Conservation (phyloP, 768 basidiomycete genomes). For the Porphyrellus cyaneotinctus region DNA sequence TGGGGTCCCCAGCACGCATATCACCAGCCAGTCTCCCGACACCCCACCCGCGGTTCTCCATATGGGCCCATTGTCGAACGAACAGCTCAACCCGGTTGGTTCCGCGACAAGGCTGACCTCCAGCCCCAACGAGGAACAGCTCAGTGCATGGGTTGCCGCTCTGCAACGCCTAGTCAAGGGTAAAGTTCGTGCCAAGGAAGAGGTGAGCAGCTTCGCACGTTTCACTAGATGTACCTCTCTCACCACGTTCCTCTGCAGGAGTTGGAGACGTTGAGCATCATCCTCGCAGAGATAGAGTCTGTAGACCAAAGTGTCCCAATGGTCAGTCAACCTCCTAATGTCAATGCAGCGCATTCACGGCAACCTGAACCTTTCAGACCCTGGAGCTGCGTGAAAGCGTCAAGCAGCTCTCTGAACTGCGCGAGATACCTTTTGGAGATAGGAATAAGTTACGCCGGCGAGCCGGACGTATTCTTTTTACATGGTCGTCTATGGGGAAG, state of each 20-base stretch:
- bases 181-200: slow-evolving; percentile 21
- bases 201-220: slow-evolving; percentile 9
- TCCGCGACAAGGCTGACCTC: background rate
- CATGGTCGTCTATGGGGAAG: slow-evolving; percentile 12
- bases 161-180: slow-evolving; percentile 32
- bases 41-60: background rate
- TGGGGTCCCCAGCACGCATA: slow-evolving; percentile 13
- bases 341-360: background rate
- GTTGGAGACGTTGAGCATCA: slow-evolving; percentile 25
- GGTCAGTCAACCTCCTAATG: slow-evolving; percentile 14
- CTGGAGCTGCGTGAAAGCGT: slow-evolving; percentile 18
- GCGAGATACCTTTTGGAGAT: slow-evolving; percentile 31
- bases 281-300: slow-evolving; percentile 31
- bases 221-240: background rate
- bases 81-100: background rate
- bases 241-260: slow-evolving; percentile 14
- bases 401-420: slow-evolving; percentile 23
- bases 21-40: slow-evolving; percentile 21
- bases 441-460: slow-evolving; percentile 24
- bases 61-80: background rate
- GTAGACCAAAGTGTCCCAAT: background rate
- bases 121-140: slow-evolving; percentile 3
- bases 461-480: slow-evolving; percentile 12
- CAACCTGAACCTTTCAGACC: slow-evolving; percentile 8
- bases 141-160: slow-evolving; percentile 16